A percentile compares a stretch with the other conserved stretches of the same genome.
These are phyloP conservation scores for Puccinia polysora DNA, from an alignment of 1,284 basidiomycete genomes.

Conservation along the genomic window DNA sequence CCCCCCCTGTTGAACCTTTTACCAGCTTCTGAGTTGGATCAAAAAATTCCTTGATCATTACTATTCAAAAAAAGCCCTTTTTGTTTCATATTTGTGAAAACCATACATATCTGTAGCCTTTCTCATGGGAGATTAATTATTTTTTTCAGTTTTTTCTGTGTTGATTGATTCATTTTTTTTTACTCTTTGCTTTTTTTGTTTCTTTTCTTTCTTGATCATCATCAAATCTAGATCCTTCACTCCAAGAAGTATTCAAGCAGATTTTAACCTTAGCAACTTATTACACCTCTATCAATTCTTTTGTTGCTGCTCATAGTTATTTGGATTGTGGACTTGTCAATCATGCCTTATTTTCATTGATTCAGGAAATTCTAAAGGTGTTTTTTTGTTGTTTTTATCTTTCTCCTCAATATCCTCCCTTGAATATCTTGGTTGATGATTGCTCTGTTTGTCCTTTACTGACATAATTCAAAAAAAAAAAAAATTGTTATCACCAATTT, in stretches of 20 bases:
- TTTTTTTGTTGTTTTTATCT: too few relatives aligned
- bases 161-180: too few relatives aligned
- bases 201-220: conserved; percentile 3
- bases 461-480: background rate
- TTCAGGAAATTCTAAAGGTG: conserved; percentile 85
- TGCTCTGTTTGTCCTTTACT: too few relatives aligned
- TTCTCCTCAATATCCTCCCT: background rate
- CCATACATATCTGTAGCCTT: too few relatives aligned
- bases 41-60: too few relatives aligned
- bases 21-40: too few relatives aligned
- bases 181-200: too few relatives aligned
- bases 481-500: background rate
- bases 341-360: conserved; percentile 86
- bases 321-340: conserved; percentile 88
- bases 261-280: conserved; percentile 86
- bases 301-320: conserved; percentile 64
- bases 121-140: background rate
- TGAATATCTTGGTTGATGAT: background rate
- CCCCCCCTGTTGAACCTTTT: background rate
- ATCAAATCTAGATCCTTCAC: conserved; percentile 65
- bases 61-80: too few relatives aligned
- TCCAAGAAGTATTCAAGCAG: conserved; percentile 78
- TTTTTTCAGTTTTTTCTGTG: background rate
- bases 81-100: too few relatives aligned
- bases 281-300: conserved; percentile 83